These are phyloP conservation scores for Nymphaea thermarum DNA, from an alignment of 164 flowering plant species.

Conservation along the genomic window DNA sequence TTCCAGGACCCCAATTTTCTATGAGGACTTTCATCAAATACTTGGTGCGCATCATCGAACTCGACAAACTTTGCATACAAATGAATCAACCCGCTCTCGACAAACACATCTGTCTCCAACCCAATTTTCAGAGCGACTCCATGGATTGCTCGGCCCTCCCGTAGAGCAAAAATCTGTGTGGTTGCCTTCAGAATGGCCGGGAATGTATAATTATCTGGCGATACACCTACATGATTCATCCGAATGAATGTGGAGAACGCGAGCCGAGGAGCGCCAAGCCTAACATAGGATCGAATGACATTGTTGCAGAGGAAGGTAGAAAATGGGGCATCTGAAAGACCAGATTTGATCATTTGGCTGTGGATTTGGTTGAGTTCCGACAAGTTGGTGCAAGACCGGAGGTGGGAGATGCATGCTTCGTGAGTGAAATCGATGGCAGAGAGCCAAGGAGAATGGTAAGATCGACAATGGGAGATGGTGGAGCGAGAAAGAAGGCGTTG, in stretches of 20 bases:
- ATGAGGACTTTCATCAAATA: slow-evolving; percentile 43
- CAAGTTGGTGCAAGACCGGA: slow-evolving; percentile 26
- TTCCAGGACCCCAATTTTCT: slow-evolving; percentile 63
- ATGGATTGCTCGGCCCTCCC: slow-evolving; percentile 31
- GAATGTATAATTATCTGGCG: slow-evolving; percentile 44
- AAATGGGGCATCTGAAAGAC: slow-evolving; percentile 11
- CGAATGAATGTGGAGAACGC: slow-evolving; percentile 23
- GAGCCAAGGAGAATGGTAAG: neutral
- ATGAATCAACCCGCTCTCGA: slow-evolving; percentile 50
- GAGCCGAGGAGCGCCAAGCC: slow-evolving; percentile 20
- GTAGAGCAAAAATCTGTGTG: slow-evolving; percentile 15
- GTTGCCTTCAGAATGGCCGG: slow-evolving; percentile 45
- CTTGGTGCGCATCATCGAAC: slow-evolving; percentile 31
- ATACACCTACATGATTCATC: slow-evolving; percentile 36
- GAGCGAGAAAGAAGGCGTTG: neutral
- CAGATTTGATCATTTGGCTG: slow-evolving; percentile 30
- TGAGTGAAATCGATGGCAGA: neutral
- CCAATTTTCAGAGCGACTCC: slow-evolving; percentile 22
- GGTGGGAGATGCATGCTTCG: slow-evolving; percentile 5
- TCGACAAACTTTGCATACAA: slow-evolving; percentile 35
- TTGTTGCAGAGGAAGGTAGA: slow-evolving; percentile 45
- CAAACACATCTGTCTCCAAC: slow-evolving; percentile 30
- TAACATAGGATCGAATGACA: slow-evolving; percentile 33
- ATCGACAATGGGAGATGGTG: neutral
- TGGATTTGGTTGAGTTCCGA: slow-evolving; percentile 20